phyloP scores from a whole-genome alignment of 2,329 filamentous ascomycete genomes.

The Phyllosticta citriasiana region DNA sequence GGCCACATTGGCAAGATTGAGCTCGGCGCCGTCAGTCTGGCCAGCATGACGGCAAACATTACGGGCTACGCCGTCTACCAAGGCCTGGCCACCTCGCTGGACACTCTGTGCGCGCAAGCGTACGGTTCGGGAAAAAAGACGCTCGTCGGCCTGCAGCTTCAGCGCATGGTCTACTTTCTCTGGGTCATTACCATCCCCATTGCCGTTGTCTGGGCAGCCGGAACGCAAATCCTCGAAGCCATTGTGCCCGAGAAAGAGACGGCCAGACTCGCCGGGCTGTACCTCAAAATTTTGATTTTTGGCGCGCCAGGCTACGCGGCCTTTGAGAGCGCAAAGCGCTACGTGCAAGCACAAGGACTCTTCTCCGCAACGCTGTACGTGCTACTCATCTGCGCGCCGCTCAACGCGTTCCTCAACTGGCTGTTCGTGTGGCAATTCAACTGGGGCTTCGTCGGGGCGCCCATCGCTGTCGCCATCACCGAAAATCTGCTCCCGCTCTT shows the following conservation, averaged over 20 bases:
- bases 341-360: slow-evolving; percentile 77
- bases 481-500: slow-evolving; percentile 64
- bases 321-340: slow-evolving; percentile 77
- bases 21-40: slow-evolving; percentile 38
- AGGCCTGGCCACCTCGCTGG: slow-evolving; percentile 66
- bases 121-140: slow-evolving; percentile 87
- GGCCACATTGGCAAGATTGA: slow-evolving; percentile 40
- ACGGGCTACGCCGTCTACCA: slow-evolving; percentile 42
- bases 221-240: slow-evolving; percentile 49
- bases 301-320: slow-evolving; percentile 66
- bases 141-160: slow-evolving; percentile 73
- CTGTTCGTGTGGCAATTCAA: slow-evolving; percentile 57
- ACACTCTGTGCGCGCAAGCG: slow-evolving; percentile 88
- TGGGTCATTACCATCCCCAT: slow-evolving; percentile 64
- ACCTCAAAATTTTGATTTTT: slow-evolving; percentile 58
- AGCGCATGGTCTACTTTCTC: slow-evolving; percentile 72
- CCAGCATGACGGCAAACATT: slow-evolving; percentile 45
- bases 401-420: slow-evolving; percentile 76
- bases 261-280: slow-evolving; percentile 60
- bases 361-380: slow-evolving; percentile 77
- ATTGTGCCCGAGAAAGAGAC: slow-evolving; percentile 66
- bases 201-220: slow-evolving; percentile 58
- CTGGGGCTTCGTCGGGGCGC: slow-evolving; percentile 62
- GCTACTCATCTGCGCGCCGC: slow-evolving; percentile 68
- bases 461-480: slow-evolving; percentile 65